These are phyloP conservation scores for Backusella mclennaniae DNA, from an alignment of 192 early-diverging fungal genomes.

Conservation along the genomic window DNA sequence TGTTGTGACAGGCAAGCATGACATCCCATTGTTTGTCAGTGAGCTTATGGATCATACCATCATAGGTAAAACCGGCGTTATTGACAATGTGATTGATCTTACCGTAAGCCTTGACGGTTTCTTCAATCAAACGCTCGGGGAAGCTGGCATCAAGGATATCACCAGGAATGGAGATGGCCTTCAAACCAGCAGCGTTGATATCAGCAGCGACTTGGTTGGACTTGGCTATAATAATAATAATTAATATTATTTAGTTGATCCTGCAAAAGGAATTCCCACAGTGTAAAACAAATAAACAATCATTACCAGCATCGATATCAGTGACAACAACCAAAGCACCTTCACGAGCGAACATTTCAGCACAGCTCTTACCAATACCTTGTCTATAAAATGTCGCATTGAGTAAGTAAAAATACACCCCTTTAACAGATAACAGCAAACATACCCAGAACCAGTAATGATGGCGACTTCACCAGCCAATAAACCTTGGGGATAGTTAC, in stretches of 20 bases:
- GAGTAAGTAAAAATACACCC: not conserved
- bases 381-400: constrained; percentile 33
- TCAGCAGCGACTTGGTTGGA: constrained; percentile 84
- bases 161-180: constrained; percentile 79
- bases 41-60: constrained; percentile 88
- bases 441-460: constrained; percentile 62
- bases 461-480: constrained; percentile 61
- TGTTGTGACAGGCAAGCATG: constrained; percentile 69
- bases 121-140: constrained; percentile 55
- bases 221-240: constrained; percentile 40
- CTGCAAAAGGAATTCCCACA: not conserved
- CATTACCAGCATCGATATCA: constrained; percentile 73
- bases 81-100: constrained; percentile 87
- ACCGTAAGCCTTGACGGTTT: constrained; percentile 64
- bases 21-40: constrained; percentile 95
- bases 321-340: constrained; percentile 94
- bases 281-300: not conserved
- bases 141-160: constrained; percentile 55
- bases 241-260: not conserved
- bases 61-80: constrained; percentile 96
- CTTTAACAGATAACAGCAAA: not conserved
- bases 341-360: constrained; percentile 82
- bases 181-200: constrained; percentile 75
- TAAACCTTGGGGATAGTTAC: constrained; percentile 46
- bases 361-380: constrained; percentile 90